Evolutionary conservation across 2,329 filamentous ascomycete genomes (phyloP), one percentile per base, ranked within the genome.

Genomic region (Aspergillus calidoustus): DNA sequence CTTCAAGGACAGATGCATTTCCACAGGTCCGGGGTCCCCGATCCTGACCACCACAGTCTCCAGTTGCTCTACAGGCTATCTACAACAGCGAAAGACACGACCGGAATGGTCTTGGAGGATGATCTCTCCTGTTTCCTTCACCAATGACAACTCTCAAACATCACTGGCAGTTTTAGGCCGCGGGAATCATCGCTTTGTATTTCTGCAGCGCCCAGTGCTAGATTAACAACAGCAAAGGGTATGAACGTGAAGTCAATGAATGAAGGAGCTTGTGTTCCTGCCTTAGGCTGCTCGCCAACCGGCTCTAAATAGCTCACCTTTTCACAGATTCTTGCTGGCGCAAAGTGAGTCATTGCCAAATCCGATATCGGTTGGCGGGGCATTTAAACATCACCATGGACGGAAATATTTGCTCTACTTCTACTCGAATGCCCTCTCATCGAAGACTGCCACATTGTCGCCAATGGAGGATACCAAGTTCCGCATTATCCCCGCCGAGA

Each of bases 401-500:
- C 5, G 34, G 15, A 41, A 38, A 11, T 38, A 9, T 11, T 5
- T 41, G 8, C 5, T 41, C 9, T 5, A 17, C 34, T 41, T 41
- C 11, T 38, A 38, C 7, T 38, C 31, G 3, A 8, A 38, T 38
- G 8, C 15, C 15, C 31, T 38, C 34, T 41, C 15, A 41, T 41
- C 34, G 11, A 41, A 15, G 9, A 15, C 34, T 15, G 15, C 34
- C 34, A 41, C 34, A 41, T 41, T 15, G 34, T 41, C 2, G 3
- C 34, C 23, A 8, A 57, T 52, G 48, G 47, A 46, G 4, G 28
- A 22, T 52, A 50, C 17, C 23, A 38, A 41, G 6, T 56, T 56
- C 48, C 23, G 41, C 15, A 79, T 82, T 57, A 63, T 63, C 25
- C 68, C 70, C 11, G 83, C 81, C 6, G 64, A 67, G 25, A 80